A percentile compares a stretch with the other conserved stretches of the same genome.
Conservation (phyloP, 805 yeast species). For the Sugiyamaella americana region DNA sequence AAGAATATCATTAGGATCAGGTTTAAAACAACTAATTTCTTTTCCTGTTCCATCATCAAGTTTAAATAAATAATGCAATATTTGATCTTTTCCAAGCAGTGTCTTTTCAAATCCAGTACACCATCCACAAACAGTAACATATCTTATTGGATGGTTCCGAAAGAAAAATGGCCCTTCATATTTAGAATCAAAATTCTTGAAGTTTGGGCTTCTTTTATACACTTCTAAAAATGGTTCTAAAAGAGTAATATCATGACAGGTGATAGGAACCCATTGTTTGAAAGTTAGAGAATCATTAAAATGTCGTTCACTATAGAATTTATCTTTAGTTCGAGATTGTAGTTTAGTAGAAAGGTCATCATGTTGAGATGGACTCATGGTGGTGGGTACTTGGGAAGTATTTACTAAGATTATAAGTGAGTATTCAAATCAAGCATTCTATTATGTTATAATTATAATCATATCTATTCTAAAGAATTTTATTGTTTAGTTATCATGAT, state of each 20-base stretch:
- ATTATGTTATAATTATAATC: no score
- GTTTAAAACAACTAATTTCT: background rate
- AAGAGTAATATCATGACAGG: conserved; percentile 12
- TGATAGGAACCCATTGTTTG: conserved; percentile 21
- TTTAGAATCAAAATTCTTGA: background rate
- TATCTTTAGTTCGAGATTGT: no score
- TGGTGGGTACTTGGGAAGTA: no score
- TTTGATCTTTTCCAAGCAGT: background rate
- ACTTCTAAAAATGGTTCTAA: conserved; percentile 6
- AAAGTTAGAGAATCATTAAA: conserved; percentile 15
- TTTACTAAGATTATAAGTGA: no score
- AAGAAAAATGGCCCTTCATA: conserved; percentile 19
- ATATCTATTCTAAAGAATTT: no score
- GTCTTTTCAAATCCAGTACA: conserved; percentile 10
- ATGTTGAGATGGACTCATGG: no score
- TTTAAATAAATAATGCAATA: background rate
- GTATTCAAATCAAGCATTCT: no score
- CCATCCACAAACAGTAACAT: conserved; percentile 14
- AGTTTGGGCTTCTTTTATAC: conserved; percentile 2
- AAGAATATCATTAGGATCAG: background rate
- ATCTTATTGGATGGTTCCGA: conserved; percentile 21
- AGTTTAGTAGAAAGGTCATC: no score
- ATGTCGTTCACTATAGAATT: no score
- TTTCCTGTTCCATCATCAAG: conserved; percentile 10
- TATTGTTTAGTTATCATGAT: no score